Base-by-base conservation (phyloP, 106 monocot genomes). In the Narthecium ossifragum region DNA sequence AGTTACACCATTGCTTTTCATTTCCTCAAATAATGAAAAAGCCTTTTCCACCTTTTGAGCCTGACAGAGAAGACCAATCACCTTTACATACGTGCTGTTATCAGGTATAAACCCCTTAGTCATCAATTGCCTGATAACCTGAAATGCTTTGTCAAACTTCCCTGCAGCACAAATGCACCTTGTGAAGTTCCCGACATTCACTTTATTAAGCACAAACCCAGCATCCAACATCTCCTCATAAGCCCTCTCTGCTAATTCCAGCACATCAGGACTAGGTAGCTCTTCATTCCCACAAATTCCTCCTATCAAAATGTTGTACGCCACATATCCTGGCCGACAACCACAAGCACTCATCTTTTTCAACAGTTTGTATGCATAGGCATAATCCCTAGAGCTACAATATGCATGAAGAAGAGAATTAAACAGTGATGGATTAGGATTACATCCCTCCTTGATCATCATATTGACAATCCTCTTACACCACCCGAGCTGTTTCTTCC, bases 301-400 rank as follows among this genome's bases (percentile, higher is more conserved):
- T 28, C 96, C 96, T 49, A 98, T 98, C 59, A 98, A 81, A 29
- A 81, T 87, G 65, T 98, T 98, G 57, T 98, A 98, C 26, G 84
- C 59, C 12, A 84, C 76, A 67, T 98, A 98, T 45, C 84, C 90
- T 7, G 96, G 96, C 52, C 25, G 64, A 66, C 67, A 78, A 32
- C 76, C 66, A 52, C 83, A 81, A 56, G 57, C 34, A 62, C 32
- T 27, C 96, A 91, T 98, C 72, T 79, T 90, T 38, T 81, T 84
- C 13, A 98, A 59, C 48, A 98, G 46, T 56, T 90, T 98, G 53
- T 78, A 91, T 9, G 96, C 90, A 82, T 81, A 98, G 60, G 34
- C 21, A 72, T 81, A 87, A 38, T 98, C 96, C 25, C 78, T 67
- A 20, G 45, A 62, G 45, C 25, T 71, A 66, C 96, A 91, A 73